These are phyloP conservation scores for Umbelopsis sp. DNA, from an alignment of 192 early-diverging fungal species.

Conservation along the genomic window DNA sequence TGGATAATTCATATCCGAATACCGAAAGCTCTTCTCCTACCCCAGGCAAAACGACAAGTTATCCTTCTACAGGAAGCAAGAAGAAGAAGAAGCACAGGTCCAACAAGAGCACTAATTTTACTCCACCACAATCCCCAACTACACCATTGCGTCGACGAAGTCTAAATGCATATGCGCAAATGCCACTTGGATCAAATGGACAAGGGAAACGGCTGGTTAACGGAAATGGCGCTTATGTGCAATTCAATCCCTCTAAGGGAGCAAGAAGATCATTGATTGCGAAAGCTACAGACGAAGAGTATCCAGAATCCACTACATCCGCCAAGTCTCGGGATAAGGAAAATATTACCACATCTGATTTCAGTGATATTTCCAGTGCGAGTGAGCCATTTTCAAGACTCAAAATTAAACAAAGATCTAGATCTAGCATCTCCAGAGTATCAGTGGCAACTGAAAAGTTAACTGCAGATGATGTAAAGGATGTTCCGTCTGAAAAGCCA, in stretches of 20 bases:
- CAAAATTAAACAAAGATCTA: neutral
- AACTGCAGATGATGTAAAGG: neutral
- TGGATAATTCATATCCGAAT: neutral
- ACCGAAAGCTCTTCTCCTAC: neutral
- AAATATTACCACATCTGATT: neutral
- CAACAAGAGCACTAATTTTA: constrained; percentile 12
- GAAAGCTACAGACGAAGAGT: neutral
- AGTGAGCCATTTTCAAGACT: neutral
- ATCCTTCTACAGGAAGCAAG: neutral
- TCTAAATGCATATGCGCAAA: neutral
- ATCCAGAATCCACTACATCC: neutral
- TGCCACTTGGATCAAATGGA: neutral
- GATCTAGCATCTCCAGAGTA: neutral
- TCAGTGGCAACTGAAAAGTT: neutral
- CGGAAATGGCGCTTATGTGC: neutral
- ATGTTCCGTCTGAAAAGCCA: neutral
- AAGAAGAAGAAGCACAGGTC: constrained; percentile 14
- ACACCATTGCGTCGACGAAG: neutral
- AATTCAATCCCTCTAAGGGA: too few species aligned
- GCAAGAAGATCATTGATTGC: neutral
- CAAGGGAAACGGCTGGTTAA: neutral
- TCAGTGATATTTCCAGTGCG: neutral
- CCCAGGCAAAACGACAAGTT: neutral
- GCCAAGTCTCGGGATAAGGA: neutral
- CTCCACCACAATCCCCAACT: neutral